phyloP scores from a whole-genome alignment of 192 early-diverging fungal species.

The Phlyctochytrium bullatum region DNA sequence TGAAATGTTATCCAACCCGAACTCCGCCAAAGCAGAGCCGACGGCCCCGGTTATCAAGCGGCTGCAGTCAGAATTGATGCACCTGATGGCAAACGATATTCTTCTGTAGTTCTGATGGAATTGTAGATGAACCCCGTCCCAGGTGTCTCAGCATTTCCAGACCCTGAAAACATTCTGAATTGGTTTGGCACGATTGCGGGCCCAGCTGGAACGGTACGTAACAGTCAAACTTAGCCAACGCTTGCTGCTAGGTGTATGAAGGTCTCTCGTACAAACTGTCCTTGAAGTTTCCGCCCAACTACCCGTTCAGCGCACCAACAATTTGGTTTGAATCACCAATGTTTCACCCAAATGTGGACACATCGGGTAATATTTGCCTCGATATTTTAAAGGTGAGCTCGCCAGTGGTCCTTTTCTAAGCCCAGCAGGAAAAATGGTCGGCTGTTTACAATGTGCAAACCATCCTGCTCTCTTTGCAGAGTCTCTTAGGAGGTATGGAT shows the following conservation, averaged over 20 bases:
- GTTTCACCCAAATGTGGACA: constrained; percentile 55
- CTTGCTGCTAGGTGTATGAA: constrained; percentile 32
- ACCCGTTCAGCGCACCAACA: constrained; percentile 49
- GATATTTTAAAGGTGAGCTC: constrained; percentile 51
- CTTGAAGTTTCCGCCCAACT: constrained; percentile 49
- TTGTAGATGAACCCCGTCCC: constrained; percentile 53
- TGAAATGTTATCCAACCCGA: too few species aligned
- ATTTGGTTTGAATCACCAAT: constrained; percentile 45
- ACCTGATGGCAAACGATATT: constrained; percentile 22
- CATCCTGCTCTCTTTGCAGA: constrained; percentile 53
- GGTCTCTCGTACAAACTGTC: constrained; percentile 50
- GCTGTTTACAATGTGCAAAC: constrained; percentile 58
- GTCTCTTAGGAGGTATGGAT: constrained; percentile 46
- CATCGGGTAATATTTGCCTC: constrained; percentile 46
- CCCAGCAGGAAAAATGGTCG: constrained; percentile 43
- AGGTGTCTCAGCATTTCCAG: constrained; percentile 69
- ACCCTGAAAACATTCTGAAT: constrained; percentile 53
- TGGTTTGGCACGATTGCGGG: constrained; percentile 54
- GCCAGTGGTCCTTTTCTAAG: neutral
- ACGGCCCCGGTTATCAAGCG: constrained; percentile 24
- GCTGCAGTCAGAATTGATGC: constrained; percentile 33
- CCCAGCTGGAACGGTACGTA: constrained; percentile 32
- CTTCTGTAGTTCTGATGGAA: neutral
- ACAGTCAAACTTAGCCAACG: neutral
- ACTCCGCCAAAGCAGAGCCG: too few species aligned